Evolutionary conservation across 768 basidiomycete species (phyloP).

Genomic region (Tylopilus vinaceipallidus): DNA sequence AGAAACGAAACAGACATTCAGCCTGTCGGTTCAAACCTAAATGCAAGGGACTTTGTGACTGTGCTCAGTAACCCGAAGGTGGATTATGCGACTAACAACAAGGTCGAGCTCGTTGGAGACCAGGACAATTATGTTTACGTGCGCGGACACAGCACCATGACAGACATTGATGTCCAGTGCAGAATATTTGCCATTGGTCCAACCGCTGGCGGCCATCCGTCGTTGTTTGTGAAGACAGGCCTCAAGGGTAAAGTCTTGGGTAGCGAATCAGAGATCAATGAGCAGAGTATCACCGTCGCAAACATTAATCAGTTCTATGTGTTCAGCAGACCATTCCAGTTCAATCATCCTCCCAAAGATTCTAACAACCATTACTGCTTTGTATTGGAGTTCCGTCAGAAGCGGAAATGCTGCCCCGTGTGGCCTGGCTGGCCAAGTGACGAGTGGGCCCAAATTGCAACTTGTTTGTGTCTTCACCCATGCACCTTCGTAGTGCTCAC

Average conservation of each 20-base stretch:
- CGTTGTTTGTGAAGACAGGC: neutral
- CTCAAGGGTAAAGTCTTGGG: neutral
- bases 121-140: constrained; percentile 8
- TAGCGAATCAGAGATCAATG: neutral
- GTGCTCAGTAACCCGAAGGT: neutral
- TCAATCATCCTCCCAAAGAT: neutral
- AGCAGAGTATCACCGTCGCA: constrained; percentile 4
- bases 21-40: constrained; percentile 3
- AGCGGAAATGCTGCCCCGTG: neutral
- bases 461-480: neutral
- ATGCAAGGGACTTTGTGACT: neutral
- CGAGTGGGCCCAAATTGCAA: neutral
- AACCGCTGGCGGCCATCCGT: neutral
- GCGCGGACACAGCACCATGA: constrained; percentile 9
- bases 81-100: neutral
- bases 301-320: constrained; percentile 3
- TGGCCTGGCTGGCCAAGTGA: constrained; percentile 8
- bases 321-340: constrained; percentile 2
- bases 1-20: too few relatives aligned
- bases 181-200: neutral
- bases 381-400: constrained; percentile 10
- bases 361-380: constrained; percentile 2
- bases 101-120: constrained; percentile 3
- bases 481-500: neutral
- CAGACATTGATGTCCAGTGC: constrained; percentile 9